phyloP scores from a whole-genome alignment of 331 rosid species.

The Malus hybrid region DNA sequence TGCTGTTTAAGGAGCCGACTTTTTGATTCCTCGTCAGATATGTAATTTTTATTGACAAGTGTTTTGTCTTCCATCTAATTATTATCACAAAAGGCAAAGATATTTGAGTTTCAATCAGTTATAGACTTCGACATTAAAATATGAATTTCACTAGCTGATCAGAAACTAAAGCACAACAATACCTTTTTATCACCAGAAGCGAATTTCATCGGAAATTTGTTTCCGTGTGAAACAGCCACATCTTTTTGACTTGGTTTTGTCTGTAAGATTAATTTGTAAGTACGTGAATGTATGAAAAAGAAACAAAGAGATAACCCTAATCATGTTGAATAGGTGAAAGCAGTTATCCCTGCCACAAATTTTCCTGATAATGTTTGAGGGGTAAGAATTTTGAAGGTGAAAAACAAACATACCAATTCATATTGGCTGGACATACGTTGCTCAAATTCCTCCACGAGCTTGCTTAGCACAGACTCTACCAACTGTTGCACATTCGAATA shows the following conservation, averaged over 20 bases:
- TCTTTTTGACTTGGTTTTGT: constrained; percentile 35
- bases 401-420: constrained; percentile 46
- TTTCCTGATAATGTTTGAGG: too few relatives aligned
- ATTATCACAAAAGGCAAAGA: constrained; percentile 9
- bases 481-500: constrained; percentile 47
- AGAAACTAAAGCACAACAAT: constrained; percentile 3
- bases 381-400: not conserved
- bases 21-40: constrained; percentile 45
- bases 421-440: constrained; percentile 57
- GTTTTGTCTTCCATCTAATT: constrained; percentile 42
- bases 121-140: not conserved
- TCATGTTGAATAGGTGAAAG: not conserved
- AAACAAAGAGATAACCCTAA: not conserved
- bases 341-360: not conserved
- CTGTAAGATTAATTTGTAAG: constrained; percentile 24
- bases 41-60: constrained; percentile 11
- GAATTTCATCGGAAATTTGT: constrained; percentile 37
- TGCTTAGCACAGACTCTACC: constrained; percentile 83
- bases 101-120: not conserved
- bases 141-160: not conserved
- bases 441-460: constrained; percentile 85
- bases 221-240: constrained; percentile 30
- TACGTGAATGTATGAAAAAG: not conserved
- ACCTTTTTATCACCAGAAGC: constrained; percentile 47
- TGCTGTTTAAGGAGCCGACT: constrained; percentile 45